Base-by-base conservation (phyloP, 352 stramenopile species). In the Globisporangium irregulare region DNA sequence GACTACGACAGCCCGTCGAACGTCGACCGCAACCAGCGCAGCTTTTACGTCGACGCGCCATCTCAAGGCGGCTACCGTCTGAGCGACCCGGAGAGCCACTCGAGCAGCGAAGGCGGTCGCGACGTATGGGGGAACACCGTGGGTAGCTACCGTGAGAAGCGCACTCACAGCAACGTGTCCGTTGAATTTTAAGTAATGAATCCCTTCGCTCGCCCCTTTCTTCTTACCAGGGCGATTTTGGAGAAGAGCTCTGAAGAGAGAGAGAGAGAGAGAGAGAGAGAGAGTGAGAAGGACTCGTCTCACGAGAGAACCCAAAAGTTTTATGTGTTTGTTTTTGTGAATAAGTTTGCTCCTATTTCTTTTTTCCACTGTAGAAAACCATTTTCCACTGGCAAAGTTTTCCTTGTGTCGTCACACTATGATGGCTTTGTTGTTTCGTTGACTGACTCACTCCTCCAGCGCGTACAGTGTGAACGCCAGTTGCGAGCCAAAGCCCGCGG, bases 391-490 rank as follows among this genome's bases (percentile, higher is more conserved):
- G 38, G 1, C 38, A 15, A 46, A 46, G 38, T 46, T 9, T 46
- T 9, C 38, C 20, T 46, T 46, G 12, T 18, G 10, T 12, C 38
- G 29, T 46, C 38, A 14, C 38, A 20, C 38, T 46, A 46, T 46
- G 38, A 46, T 46, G 38, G n/a, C n/a, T n/a, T n/a, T n/a, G n/a
- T n/a, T n/a, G n/a, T n/a, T n/a, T n/a, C n/a, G n/a, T n/a, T n/a
- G n/a, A n/a, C n/a, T n/a, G n/a, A n/a, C n/a, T n/a, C 38, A 76
- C 29, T 75, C 62, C 32, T 87, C 91, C 68, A 81, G 77, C 67
- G 75, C 89, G 77, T 99, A 99, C 14, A 99, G 80, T 25, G 95
- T 95, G 77, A 99, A 98, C 18, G 95, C 95, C 9, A 99, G 93
- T 71, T 99, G 97, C 68, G 89, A 98, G 56, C 96, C 96, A 77